Conservation (phyloP, 805 yeast species). For the Candida awuae region DNA sequence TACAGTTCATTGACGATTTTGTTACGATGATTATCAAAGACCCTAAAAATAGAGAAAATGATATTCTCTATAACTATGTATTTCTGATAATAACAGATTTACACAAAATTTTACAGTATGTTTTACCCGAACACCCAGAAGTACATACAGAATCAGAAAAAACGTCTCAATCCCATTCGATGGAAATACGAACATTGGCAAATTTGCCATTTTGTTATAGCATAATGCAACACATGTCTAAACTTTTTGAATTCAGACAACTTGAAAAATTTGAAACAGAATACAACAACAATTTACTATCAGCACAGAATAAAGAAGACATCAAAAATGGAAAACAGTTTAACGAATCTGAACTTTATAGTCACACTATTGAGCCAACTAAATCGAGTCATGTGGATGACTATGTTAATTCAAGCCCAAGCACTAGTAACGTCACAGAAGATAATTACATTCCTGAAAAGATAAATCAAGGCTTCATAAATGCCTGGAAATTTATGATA, state of each 20-base stretch:
- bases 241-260: slow-evolving; percentile 14
- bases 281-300: slow-evolving; percentile 28
- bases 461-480: slow-evolving; percentile 12
- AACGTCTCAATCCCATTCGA: neutral
- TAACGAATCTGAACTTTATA: slow-evolving; percentile 17
- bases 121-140: slow-evolving; percentile 29
- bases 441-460: slow-evolving; percentile 10
- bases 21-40: slow-evolving; percentile 26
- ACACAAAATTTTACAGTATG: slow-evolving; percentile 26
- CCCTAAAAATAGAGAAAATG: slow-evolving; percentile 7
- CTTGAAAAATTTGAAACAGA: slow-evolving; percentile 19
- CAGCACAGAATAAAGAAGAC: slow-evolving; percentile 30
- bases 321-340: slow-evolving; percentile 28
- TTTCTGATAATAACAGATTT: slow-evolving; percentile 27
- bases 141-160: neutral
- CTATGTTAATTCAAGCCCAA: slow-evolving; percentile 7
- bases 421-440: neutral
- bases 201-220: slow-evolving; percentile 23
- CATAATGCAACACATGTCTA: slow-evolving; percentile 23
- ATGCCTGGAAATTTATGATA: slow-evolving; percentile 41
- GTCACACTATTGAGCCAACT: slow-evolving; percentile 6
- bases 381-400: slow-evolving; percentile 14
- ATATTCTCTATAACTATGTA: slow-evolving; percentile 11
- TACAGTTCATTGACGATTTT: slow-evolving; percentile 64
- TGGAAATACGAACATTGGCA: slow-evolving; percentile 20